Evolutionary conservation across 1,284 basidiomycete species (phyloP).

Genomic region (Cryptococcus sp.): DNA sequence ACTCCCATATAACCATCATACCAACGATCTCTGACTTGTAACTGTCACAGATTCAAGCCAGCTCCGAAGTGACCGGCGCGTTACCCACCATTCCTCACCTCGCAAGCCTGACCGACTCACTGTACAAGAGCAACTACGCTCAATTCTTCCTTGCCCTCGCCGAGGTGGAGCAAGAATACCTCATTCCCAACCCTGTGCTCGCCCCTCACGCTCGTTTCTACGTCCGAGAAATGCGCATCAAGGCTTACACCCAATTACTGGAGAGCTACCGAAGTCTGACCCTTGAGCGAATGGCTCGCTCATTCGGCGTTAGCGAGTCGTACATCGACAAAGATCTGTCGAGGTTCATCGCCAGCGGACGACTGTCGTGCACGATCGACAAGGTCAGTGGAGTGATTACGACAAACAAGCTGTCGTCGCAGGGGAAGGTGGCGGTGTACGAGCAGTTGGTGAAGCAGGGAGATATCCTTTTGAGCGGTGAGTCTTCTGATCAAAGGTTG

Average conservation of each 20-base stretch:
- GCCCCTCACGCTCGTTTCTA: slow-evolving; percentile 87
- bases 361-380: slow-evolving; percentile 89
- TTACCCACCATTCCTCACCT: slow-evolving; percentile 57
- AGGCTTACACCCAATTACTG: slow-evolving; percentile 88
- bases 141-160: slow-evolving; percentile 91
- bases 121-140: slow-evolving; percentile 93
- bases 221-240: slow-evolving; percentile 93
- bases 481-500: slow-evolving; percentile 19
- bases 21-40: slow-evolving; percentile 41
- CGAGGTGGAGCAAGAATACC: slow-evolving; percentile 81
- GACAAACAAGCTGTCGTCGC: slow-evolving; percentile 79
- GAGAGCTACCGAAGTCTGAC: slow-evolving; percentile 91
- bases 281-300: slow-evolving; percentile 77
- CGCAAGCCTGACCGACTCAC: slow-evolving; percentile 57
- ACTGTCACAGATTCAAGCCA: slow-evolving; percentile 56
- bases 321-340: slow-evolving; percentile 94
- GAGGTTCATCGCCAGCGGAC: slow-evolving; percentile 87
- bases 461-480: slow-evolving; percentile 76
- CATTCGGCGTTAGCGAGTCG: slow-evolving; percentile 86
- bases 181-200: slow-evolving; percentile 82
- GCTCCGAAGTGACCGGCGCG: slow-evolving; percentile 59
- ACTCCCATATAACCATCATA: too few species aligned
- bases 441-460: slow-evolving; percentile 85
- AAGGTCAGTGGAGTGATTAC: slow-evolving; percentile 91
- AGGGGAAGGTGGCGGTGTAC: slow-evolving; percentile 82